A percentile compares a stretch with the other conserved stretches of the same genome.
phyloP scores from a whole-genome alignment of 306 rosid species.

The Pterocarpus santalinus region DNA sequence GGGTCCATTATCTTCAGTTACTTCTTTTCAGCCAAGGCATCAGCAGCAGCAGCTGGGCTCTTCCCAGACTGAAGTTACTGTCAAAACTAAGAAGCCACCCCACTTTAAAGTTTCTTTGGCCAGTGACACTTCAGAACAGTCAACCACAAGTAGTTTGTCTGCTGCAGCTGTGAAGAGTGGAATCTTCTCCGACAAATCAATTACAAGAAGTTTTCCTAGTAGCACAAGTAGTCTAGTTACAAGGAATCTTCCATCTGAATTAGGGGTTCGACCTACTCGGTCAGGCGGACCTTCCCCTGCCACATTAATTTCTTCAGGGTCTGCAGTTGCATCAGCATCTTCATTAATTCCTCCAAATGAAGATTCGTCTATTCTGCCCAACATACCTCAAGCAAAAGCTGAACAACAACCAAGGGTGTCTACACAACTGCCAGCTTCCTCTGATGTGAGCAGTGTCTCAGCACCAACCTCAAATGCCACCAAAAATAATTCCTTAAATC shows the following conservation, averaged over 20 bases:
- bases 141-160: slow-evolving; percentile 71
- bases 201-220: slow-evolving; percentile 50
- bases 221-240: slow-evolving; percentile 49
- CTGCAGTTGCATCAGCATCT: slow-evolving; percentile 55
- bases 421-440: slow-evolving; percentile 58
- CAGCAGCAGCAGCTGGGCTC: slow-evolving; percentile 52
- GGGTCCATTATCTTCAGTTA: slow-evolving; percentile 55
- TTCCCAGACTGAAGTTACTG: slow-evolving; percentile 56
- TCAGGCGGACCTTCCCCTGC: slow-evolving; percentile 57
- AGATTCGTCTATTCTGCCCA: slow-evolving; percentile 49
- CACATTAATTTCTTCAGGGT: slow-evolving; percentile 55
- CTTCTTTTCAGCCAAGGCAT: slow-evolving; percentile 57
- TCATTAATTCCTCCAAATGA: slow-evolving; percentile 59
- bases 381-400: slow-evolving; percentile 57
- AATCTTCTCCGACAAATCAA: slow-evolving; percentile 62
- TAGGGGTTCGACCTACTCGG: slow-evolving; percentile 55
- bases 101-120: slow-evolving; percentile 52
- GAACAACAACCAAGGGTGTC: slow-evolving; percentile 55
- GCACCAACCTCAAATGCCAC: slow-evolving; percentile 59
- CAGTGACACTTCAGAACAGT: slow-evolving; percentile 61
- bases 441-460: slow-evolving; percentile 56
- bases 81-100: slow-evolving; percentile 52
- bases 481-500: slow-evolving; percentile 55
- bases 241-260: slow-evolving; percentile 55
- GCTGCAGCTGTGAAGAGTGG: slow-evolving; percentile 85